phyloP scores from a whole-genome alignment of 257 asterid species.

The Solanum dulcamara region DNA sequence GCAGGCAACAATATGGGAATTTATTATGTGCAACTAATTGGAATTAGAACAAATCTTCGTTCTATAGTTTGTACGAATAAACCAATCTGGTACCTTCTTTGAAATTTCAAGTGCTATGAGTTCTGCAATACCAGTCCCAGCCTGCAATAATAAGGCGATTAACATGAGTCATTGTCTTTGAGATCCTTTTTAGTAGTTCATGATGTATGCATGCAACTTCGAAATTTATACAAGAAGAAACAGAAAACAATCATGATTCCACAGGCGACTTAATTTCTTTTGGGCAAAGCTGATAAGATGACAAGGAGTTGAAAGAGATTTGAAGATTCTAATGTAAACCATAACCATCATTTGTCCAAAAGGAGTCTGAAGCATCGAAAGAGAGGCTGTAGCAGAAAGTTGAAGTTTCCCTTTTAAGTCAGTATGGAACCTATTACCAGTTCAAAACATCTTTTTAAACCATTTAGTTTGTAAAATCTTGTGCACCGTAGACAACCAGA shows the following conservation, averaged over 20 bases:
- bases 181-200: not conserved
- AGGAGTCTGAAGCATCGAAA: not conserved
- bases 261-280: not conserved
- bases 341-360: not conserved
- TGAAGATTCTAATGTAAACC: not conserved
- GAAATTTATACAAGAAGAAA: not conserved
- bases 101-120: conserved; percentile 95
- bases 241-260: not conserved
- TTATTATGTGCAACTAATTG: not conserved
- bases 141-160: conserved; percentile 43
- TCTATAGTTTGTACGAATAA: not conserved
- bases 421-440: not conserved
- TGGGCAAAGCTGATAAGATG: not conserved
- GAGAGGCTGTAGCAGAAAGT: not conserved
- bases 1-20: not conserved
- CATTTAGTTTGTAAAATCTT: not conserved
- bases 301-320: not conserved
- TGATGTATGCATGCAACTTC: not conserved
- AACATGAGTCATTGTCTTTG: not conserved
- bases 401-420: not conserved
- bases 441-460: not conserved
- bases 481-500: not conserved
- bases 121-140: conserved; percentile 98
- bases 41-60: not conserved
- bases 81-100: conserved; percentile 39